Percentiles rank a stretch among this genome's conserved stretches.
Evolutionary conservation across 164 flowering plant genomes (phyloP).

Genomic region (Vitis amurensis): DNA sequence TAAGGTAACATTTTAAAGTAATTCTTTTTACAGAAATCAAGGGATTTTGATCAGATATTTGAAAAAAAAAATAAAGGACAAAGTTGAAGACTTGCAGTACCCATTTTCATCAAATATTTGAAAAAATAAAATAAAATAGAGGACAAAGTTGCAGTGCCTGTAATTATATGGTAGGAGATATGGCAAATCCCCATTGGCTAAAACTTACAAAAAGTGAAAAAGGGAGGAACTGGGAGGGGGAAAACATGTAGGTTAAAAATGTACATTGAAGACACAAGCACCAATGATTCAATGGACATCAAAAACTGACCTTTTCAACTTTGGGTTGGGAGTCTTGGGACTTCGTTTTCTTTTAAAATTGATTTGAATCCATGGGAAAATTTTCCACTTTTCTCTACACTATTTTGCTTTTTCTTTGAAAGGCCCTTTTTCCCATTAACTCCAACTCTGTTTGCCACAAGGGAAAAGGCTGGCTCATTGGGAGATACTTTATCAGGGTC

Average conservation of each 20-base stretch:
- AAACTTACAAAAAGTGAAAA: neutral
- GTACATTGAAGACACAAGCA: neutral
- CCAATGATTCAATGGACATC: neutral
- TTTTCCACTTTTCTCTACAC: constrained; percentile 1
- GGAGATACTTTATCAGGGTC: constrained; percentile 34
- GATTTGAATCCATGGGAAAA: constrained; percentile 23
- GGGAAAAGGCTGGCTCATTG: constrained; percentile 24
- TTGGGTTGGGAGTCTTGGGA: constrained; percentile 1
- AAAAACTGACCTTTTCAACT: constrained; percentile 16
- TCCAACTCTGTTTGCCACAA: too few relatives aligned
- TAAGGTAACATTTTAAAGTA: too few relatives aligned
- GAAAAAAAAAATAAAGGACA: too few relatives aligned
- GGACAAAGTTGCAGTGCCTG: too few relatives aligned
- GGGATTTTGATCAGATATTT: too few relatives aligned
- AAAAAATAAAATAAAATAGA: too few relatives aligned
- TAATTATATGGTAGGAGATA: too few relatives aligned
- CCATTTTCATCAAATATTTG: too few relatives aligned
- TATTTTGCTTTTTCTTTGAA: neutral
- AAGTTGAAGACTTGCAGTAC: too few relatives aligned
- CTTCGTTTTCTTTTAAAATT: constrained; percentile 20
- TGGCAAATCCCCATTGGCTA: too few relatives aligned
- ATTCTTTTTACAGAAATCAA: too few relatives aligned
- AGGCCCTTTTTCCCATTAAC: too few relatives aligned
- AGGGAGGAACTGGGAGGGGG: neutral
- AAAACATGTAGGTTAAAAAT: neutral